Base-by-base conservation (phyloP, 257 asterid genomes). In the Salvia rosmarinus region DNA sequence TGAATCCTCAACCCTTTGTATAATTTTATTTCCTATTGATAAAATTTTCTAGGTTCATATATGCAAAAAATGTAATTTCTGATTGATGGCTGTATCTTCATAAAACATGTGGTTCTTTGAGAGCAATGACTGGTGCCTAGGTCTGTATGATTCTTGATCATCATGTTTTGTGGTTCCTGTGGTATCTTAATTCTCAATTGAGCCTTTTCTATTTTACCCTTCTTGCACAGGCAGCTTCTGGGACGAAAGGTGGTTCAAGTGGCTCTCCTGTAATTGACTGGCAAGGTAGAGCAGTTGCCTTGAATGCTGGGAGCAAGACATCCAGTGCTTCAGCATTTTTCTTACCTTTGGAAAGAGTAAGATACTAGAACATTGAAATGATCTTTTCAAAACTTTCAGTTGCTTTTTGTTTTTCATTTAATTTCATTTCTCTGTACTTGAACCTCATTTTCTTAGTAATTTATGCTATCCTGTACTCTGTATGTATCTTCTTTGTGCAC, bases 221-320 rank as follows among this genome's bases (percentile, higher is more conserved):
- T 50, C 69, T 39, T 19, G 55, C 40, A 63, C 86, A 95, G 99
- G 99, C 99, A 43, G 99, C 99, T 81, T 95, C 99, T 17, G 99
- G 99, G 77, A 95, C 99, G 16, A 95, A 91, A 86, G 99, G 99
- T 46, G 99, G 99, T 75, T 95, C 99, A 78, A 95, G 99, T 85
- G 99, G 99, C 67, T 95, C 99, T 72, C 99, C 99, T 42, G 99
- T 91, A 62, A 95, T 95, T 81, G 96, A 95, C 84, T 95, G 98
- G 95, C 96, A 88, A 82, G 99, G 99, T 69, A 89, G 98, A 85
- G 99, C 96, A 57, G 95, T 91, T 68, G 99, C 98, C 71, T 85
- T 95, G 88, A 95, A 95, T 95, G 97, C 99, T 73, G 99, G 99
- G 81, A 85, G 99, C 84, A 95, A 91, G 86, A 89, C 97, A 57